Percentiles rank a stretch among this genome's conserved stretches.
phyloP scores from a whole-genome alignment of 2,329 filamentous ascomycete species.

The Teratosphaeria nubilosa region DNA sequence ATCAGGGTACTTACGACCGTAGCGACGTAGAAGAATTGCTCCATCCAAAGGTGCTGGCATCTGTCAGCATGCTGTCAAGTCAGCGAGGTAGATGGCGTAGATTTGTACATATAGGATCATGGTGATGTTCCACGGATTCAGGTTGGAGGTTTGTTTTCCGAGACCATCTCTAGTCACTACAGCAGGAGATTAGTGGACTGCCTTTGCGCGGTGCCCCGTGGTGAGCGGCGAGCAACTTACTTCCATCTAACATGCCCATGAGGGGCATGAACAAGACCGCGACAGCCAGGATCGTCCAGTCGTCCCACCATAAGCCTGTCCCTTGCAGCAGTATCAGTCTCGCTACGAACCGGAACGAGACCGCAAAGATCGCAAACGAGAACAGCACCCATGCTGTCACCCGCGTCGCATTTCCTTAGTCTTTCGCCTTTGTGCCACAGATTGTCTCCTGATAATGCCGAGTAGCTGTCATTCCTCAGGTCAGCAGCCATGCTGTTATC shows the following conservation, averaged over 20 bases:
- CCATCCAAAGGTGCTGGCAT: not conserved
- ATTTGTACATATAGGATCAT: not conserved
- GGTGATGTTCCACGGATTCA: not conserved
- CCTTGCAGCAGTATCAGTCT: not conserved
- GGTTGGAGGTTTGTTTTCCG: slow-evolving; percentile 1
- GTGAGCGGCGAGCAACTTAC: not conserved
- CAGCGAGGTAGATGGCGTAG: not conserved
- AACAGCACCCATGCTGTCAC: not conserved
- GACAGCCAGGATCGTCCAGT: not conserved
- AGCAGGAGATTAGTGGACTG: not conserved
- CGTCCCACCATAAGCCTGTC: not conserved
- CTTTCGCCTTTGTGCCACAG: not conserved
- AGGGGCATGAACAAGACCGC: not conserved
- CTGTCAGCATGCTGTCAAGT: not conserved
- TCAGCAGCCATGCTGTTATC: not conserved
- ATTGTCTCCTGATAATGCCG: not conserved
- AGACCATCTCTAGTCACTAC: slow-evolving; percentile 2
- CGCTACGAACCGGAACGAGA: not conserved
- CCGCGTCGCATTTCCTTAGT: not conserved
- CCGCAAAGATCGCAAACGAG: not conserved
- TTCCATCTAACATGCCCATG: not conserved
- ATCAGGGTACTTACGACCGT: not conserved
- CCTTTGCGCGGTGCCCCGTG: not conserved
- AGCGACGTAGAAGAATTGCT: slow-evolving; percentile 3
- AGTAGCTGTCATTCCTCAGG: not conserved